Base-by-base conservation (phyloP, 2,329 filamentous ascomycete species). In the Calycina herbarum region DNA sequence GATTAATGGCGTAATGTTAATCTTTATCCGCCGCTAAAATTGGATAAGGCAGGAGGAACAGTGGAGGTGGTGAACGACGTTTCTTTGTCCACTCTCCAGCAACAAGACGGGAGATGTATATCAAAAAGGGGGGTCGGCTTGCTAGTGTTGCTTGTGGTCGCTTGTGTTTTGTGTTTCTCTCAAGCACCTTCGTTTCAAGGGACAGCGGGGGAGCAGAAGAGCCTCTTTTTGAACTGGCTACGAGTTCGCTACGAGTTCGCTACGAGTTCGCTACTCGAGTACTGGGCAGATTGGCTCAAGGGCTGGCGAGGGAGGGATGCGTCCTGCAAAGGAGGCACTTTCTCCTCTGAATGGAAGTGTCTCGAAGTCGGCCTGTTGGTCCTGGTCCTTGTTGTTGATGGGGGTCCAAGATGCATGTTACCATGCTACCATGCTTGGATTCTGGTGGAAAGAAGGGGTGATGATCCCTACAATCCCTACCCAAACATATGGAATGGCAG, bases 21-120 rank as follows among this genome's bases (percentile, higher is more conserved):
- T 20, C 20, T 48, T 20, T 51, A 38, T 38, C 35, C 35, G 35
- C 35, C 45, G 45, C 45, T 51, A 51, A 51, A 51, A 51, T 3
- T 51, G 45, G 27, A 51, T 27, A 51, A 51, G 45, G 45, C 45
- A 51, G 45, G 45, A 51, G 27, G 20, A 51, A n/a, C 11, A n/a
- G 45, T 7, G n/a, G 45, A 11, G n/a, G 42, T 20, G 42, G 17
- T 45, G 42, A 45, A 45, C 45, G 45, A 11, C 45, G 45, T 51
- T 51, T 51, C 45, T 51, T 51, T 51, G 45, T 51, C 20, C 45
- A 51, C 45, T 51, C 45, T 51, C 24, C 45, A 8, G 24, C 45
- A 8, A 20, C 45, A 24, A 20, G 1, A 51, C 17, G 24, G 8
- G 7, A 33, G 5, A 45, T 45, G 10, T 8, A 48, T 20, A 48